phyloP scores from a whole-genome alignment of 2,329 filamentous ascomycete genomes.

The Emmonsia crescens region DNA sequence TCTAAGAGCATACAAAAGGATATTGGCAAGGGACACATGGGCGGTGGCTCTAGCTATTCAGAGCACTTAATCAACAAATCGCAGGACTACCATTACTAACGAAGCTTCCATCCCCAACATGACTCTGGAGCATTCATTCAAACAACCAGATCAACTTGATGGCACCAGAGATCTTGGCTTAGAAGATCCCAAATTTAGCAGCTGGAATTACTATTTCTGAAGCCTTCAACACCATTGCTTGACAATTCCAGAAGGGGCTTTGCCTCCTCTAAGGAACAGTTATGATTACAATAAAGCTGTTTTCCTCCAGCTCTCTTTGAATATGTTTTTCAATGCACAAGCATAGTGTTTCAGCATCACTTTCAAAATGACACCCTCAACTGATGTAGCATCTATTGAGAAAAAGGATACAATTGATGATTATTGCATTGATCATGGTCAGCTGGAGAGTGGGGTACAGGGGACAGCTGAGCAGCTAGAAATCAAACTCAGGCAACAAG shows the following conservation, averaged over 20 bases:
- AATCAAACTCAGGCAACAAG: not conserved
- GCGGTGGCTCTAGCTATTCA: too few species aligned
- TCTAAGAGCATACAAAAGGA: too few species aligned
- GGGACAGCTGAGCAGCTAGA: not conserved
- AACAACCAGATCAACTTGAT: too few species aligned
- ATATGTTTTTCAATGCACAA: not conserved
- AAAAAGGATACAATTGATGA: not conserved
- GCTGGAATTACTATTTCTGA: not conserved
- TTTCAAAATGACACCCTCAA: not conserved
- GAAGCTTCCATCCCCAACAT: too few species aligned
- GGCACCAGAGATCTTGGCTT: too few species aligned
- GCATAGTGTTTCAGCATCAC: not conserved
- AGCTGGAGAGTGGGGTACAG: not conserved
- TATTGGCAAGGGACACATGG: too few species aligned
- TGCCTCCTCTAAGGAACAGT: too few species aligned
- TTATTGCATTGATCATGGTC: not conserved
- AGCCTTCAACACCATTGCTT: too few species aligned
- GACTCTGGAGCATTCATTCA: too few species aligned
- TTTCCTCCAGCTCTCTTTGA: not conserved
- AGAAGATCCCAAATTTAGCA: not conserved
- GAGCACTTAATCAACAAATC: too few species aligned
- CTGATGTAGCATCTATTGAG: not conserved
- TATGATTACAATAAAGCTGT: not conserved
- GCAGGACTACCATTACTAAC: too few species aligned
- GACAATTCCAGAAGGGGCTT: too few species aligned